These are phyloP conservation scores for Sugiyamaella castrensis DNA, from an alignment of 1,139 yeast genomes.

Conservation along the genomic window DNA sequence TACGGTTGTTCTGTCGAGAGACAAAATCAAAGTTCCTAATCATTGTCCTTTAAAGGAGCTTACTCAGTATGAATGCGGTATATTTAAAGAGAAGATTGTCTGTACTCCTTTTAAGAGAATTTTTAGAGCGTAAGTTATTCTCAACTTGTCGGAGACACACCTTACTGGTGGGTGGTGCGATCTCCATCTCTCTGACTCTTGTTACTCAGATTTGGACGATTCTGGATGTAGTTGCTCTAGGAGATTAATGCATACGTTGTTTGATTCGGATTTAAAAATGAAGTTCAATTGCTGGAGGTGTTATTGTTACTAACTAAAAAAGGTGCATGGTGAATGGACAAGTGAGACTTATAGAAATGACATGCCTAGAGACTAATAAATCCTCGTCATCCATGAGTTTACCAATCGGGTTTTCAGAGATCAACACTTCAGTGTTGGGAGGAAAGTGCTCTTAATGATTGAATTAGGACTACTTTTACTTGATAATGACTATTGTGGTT, in stretches of 20 bases:
- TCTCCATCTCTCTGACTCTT: too few species aligned
- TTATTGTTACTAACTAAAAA: neutral
- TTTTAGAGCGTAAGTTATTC: conserved; percentile 20
- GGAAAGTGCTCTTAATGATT: conserved; percentile 7
- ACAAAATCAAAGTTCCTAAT: conserved; percentile 13
- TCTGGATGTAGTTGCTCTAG: too few species aligned
- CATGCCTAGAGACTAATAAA: conserved; percentile 41
- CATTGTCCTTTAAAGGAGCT: conserved; percentile 46
- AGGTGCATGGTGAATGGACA: conserved; percentile 16
- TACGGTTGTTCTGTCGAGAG: conserved; percentile 21
- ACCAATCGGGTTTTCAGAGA: conserved; percentile 32
- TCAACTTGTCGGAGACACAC: neutral
- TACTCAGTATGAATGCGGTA: conserved; percentile 43
- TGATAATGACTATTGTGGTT: too few species aligned
- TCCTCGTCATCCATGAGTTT: conserved; percentile 25
- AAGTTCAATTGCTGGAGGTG: too few species aligned
- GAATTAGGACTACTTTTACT: too few species aligned
- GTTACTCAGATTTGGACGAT: too few species aligned
- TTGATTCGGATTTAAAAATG: too few species aligned
- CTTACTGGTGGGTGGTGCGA: neutral
- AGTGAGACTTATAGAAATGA: conserved; percentile 49
- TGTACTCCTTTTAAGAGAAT: conserved; percentile 28
- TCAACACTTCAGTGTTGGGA: conserved; percentile 20
- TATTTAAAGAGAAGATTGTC: conserved; percentile 22
- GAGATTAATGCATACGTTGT: too few species aligned